Evolutionary conservation across 257 asterid genomes (phyloP), one percentile per base, ranked within the genome.

Genomic region (Jasminum sambac): DNA sequence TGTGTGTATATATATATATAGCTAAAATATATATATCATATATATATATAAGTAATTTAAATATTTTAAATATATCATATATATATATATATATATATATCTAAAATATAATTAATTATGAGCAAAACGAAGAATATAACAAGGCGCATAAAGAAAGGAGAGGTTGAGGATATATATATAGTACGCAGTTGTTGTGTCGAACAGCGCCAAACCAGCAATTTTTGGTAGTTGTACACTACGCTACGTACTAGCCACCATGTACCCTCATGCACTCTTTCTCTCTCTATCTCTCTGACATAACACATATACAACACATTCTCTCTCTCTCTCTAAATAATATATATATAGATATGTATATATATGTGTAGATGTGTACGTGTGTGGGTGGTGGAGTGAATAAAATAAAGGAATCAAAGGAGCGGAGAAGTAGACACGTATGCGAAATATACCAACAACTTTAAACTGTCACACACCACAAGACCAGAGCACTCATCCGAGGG

Each of bases 111-210:
- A n/a, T n/a, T n/a, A n/a, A n/a, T n/a, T n/a, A n/a, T n/a, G n/a
- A n/a, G n/a, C n/a, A n/a, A n/a, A n/a, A n/a, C n/a, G n/a, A n/a
- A n/a, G n/a, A n/a, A n/a, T n/a, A n/a, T n/a, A n/a, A 46, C 14
- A 0, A 5, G 57, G 57, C 62, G 62, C 62, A 55, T 16, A 55
- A 55, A 55, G 62, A 23, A 55, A 55, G 62, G 36, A 55, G 61
- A 3, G 14, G 62, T 55, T 3, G n/a, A n/a, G n/a, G n/a, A n/a
- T n/a, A n/a, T n/a, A n/a, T n/a, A 23, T 14, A 7, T 14, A 43
- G 50, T 43, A 43, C 13, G 72, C 72, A 74, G 81, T 76, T 80
- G 81, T 80, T 76, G 73, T 77, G 82, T 77, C 80, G 72, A 68
- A 70, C 72, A 48, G 40, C 21, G 42, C 39, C 61, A 73, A 19